phyloP scores from a whole-genome alignment of 176 grass and related monocot species.

The Otatea glauca region DNA sequence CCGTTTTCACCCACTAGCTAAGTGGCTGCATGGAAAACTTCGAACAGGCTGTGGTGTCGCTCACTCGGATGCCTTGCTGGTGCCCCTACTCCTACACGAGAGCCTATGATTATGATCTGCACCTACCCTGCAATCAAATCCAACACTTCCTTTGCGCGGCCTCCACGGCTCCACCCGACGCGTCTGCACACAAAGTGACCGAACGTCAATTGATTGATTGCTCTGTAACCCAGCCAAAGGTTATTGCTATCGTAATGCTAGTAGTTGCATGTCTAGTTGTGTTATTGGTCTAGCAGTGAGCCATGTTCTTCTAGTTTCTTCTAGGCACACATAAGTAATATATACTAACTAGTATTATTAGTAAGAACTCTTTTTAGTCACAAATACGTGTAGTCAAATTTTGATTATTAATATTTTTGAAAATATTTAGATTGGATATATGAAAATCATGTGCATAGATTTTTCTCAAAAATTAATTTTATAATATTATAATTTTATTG shows the following conservation, averaged over 20 bases:
- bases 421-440: too few species aligned
- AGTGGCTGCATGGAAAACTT: neutral
- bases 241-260: neutral
- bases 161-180: slow-evolving; percentile 34
- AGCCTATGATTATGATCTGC: slow-evolving; percentile 30
- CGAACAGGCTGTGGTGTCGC: neutral
- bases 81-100: neutral
- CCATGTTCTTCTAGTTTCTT: neutral
- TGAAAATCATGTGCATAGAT: too few species aligned
- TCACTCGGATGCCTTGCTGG: neutral
- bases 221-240: neutral
- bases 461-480: too few species aligned
- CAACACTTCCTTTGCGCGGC: neutral
- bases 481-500: too few species aligned
- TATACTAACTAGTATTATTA: neutral
- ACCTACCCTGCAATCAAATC: slow-evolving; percentile 32
- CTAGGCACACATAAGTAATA: neutral
- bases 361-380: too few species aligned
- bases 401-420: too few species aligned
- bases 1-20: too few species aligned
- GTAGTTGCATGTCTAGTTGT: neutral
- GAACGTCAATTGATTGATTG: neutral
- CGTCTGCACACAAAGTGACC: neutral
- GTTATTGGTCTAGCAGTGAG: neutral
- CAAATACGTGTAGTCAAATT: too few species aligned